Evolutionary conservation across 2,329 filamentous ascomycete genomes (phyloP), one percentile per base, ranked within the genome.

Genomic region (Microdochium bolleyi): DNA sequence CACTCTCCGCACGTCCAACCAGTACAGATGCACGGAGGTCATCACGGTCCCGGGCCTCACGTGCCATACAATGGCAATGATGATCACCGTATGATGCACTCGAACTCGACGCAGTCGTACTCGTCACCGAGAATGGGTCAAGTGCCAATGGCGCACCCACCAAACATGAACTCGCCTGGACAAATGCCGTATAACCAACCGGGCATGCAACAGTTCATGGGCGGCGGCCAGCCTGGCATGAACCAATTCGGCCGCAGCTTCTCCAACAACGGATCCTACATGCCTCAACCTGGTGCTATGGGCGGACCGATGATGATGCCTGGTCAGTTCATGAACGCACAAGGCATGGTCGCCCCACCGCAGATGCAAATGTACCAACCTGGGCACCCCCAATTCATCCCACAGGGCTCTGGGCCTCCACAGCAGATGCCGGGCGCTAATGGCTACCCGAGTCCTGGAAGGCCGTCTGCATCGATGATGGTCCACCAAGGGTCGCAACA

Each of bases 401-500:
- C 69, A 30, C 75, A 78, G 21, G 73, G 70, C 24, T 72, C 73
- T 41, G 78, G 75, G 2, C 77, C 77, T 19, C 80, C 79, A 25
- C 81, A 83, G 58, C 69, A 73, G 9, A 78, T 83, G 52, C 82
- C 86, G 21, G 88, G 82, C 46, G 77, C 82, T 8, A 88, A 85
- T 60, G 89, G 90, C 16, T 96, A 89, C 64, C 88, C 90, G n/a
- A 96, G 92, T 65, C 92, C 92, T 1, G 85, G 89, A 53, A 83
- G 91, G 49, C 84, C 85, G 25, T 67, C 75, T 21, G 89, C 94
- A 13, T 86, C 89, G 2, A 90, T 95, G 85, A 97, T 97, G 92
- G 88, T 86, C 62, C 92, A 92, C 59, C 90, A 96, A 71, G 89
- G 89, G 52, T 96, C 92, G 25, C 92, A 96, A 64, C 92, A 95